These are phyloP conservation scores for Monosiga brevicollis DNA, from an alignment of 78 protist genomes.

Conservation along the genomic window DNA sequence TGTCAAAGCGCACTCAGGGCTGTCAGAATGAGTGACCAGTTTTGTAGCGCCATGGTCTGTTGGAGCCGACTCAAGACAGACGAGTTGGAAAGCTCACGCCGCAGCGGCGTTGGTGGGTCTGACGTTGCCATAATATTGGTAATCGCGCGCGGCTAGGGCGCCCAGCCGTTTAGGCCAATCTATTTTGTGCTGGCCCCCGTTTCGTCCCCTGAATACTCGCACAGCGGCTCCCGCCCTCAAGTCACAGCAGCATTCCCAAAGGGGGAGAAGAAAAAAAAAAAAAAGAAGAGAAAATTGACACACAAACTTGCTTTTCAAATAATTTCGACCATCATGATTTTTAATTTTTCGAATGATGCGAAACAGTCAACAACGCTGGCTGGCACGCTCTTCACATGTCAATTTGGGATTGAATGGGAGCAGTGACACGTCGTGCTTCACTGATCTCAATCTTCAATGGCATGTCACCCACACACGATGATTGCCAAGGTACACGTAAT, in stretches of 20 bases:
- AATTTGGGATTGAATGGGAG: slow-evolving; percentile 23
- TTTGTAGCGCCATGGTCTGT: slow-evolving; percentile 9
- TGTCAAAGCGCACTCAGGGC: too few relatives aligned
- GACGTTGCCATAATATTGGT: slow-evolving; percentile 28
- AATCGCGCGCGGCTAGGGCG: slow-evolving; percentile 69
- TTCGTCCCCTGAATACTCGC: neutral
- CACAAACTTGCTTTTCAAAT: neutral
- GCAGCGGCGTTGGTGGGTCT: neutral
- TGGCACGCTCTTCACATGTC: too few relatives aligned
- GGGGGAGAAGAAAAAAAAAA: neutral
- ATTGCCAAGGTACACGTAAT: too few relatives aligned
- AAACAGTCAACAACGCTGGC: too few relatives aligned
- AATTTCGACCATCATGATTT: slow-evolving; percentile 6
- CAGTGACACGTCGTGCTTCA: neutral
- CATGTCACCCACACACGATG: neutral
- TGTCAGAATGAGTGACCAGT: slow-evolving; percentile 9
- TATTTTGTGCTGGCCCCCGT: slow-evolving; percentile 36
- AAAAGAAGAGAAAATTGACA: neutral
- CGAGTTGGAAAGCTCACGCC: neutral
- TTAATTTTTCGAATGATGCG: slow-evolving; percentile 38
- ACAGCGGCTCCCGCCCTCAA: too few relatives aligned
- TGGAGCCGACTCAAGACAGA: too few relatives aligned
- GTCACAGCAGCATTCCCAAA: too few relatives aligned
- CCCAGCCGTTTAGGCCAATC: slow-evolving; percentile 43
- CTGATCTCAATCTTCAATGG: neutral